Conservation (phyloP, 2,329 filamentous ascomycete genomes). For the Apiospora pterosperma region DNA sequence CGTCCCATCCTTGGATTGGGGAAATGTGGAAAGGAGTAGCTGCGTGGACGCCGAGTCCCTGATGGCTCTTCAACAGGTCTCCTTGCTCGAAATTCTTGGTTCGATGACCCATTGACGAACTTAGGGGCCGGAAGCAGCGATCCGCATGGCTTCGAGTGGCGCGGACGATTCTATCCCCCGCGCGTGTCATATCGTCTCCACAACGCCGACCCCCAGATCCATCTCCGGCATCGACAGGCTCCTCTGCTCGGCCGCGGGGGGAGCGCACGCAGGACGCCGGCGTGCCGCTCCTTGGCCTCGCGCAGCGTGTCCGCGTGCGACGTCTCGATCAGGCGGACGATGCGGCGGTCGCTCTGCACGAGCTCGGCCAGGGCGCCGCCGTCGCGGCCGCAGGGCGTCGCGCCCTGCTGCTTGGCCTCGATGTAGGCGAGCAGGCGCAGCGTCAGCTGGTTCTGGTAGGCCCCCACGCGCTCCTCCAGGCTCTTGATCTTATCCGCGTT, state of each 20-base stretch:
- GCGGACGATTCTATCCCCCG: no score
- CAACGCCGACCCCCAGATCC: not conserved
- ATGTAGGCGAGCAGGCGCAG: not conserved
- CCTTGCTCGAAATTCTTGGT: no score
- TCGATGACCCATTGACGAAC: no score
- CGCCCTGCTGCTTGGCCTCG: not conserved
- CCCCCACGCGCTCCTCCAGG: not conserved
- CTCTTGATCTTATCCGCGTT: not conserved
- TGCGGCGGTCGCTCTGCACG: not conserved
- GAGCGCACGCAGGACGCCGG: not conserved
- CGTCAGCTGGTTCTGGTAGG: not conserved
- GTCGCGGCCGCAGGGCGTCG: not conserved
- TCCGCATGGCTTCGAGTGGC: no score
- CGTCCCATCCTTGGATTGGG: no score
- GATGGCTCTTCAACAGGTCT: no score
- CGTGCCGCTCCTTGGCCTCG: not conserved
- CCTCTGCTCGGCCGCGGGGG: not conserved
- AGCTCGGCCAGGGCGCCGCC: not conserved
- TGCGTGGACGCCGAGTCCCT: no score
- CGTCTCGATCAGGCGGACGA: not conserved
- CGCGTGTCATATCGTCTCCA: not conserved
- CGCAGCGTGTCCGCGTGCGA: not conserved
- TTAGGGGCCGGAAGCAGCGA: no score
- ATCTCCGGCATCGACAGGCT: not conserved
- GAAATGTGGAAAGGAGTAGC: no score